A percentile compares a stretch with the other conserved stretches of the same genome.
Conservation (phyloP, 2,329 filamentous ascomycete species). For the Sclerotinia nivalis region DNA sequence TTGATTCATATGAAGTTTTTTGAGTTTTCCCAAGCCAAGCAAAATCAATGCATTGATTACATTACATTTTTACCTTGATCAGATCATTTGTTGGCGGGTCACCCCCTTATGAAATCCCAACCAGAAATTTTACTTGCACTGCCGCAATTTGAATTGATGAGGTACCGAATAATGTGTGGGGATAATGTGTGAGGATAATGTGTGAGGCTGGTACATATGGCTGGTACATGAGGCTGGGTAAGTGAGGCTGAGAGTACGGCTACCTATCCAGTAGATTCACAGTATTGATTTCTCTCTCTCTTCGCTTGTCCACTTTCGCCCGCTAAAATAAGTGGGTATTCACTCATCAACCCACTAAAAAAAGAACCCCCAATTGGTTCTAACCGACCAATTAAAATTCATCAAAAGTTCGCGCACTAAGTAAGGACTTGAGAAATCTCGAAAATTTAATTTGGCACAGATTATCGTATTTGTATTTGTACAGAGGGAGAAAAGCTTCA, state of each 20-base stretch:
- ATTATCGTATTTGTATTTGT: slow-evolving; percentile 3
- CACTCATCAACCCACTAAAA: not conserved
- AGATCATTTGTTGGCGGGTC: slow-evolving; percentile 7
- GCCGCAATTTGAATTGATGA: too few species aligned
- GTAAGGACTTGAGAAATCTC: slow-evolving; percentile 15
- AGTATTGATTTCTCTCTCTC: not conserved
- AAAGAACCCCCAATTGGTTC: not conserved
- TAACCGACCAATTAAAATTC: slow-evolving; percentile 7
- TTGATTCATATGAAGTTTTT: not conserved
- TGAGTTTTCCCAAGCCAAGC: not conserved
- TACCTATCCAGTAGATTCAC: not conserved
- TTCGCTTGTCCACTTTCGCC: not conserved
- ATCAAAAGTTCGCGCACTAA: slow-evolving; percentile 19
- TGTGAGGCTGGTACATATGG: too few species aligned
- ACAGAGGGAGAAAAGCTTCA: slow-evolving; percentile 13
- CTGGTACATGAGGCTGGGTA: too few species aligned
- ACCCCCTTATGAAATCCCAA: not conserved
- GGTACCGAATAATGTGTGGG: too few species aligned
- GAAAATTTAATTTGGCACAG: slow-evolving; percentile 22
- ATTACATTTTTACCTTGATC: not conserved
- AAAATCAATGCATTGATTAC: not conserved
- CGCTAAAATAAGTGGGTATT: not conserved
- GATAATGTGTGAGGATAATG: too few species aligned
- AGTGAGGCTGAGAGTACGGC: not conserved
- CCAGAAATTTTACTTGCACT: not conserved